Percentiles rank a stretch among this genome's conserved stretches.
phyloP scores from a whole-genome alignment of 2,329 filamentous ascomycete genomes.

The Arthroderma uncinatum region DNA sequence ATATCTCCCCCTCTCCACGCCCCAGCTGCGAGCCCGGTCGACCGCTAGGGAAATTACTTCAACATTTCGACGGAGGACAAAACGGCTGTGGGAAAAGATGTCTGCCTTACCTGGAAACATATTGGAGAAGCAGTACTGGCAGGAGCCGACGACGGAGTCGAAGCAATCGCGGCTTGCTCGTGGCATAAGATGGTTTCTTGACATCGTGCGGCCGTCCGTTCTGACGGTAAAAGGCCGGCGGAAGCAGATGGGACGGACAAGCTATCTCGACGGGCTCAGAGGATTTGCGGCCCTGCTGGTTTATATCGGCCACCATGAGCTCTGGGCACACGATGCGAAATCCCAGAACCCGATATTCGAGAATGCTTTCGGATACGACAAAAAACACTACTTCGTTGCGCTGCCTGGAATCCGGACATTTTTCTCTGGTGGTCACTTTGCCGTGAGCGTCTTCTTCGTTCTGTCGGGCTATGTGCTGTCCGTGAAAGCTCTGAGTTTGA shows the following conservation, averaged over 20 bases:
- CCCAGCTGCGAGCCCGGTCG: neutral
- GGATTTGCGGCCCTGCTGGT: slow-evolving; percentile 19
- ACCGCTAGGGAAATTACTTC: neutral
- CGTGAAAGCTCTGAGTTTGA: slow-evolving; percentile 28
- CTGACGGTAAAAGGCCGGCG: neutral
- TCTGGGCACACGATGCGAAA: slow-evolving; percentile 3
- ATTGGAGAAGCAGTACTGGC: slow-evolving; percentile 18
- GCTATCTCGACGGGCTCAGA: slow-evolving; percentile 21
- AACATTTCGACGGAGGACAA: neutral
- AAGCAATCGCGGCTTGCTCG: slow-evolving; percentile 3
- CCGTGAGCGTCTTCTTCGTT: slow-evolving; percentile 40
- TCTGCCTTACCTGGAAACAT: slow-evolving; percentile 11
- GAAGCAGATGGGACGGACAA: slow-evolving; percentile 11
- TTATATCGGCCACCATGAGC: slow-evolving; percentile 7
- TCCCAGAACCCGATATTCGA: slow-evolving; percentile 1
- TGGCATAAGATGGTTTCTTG: slow-evolving; percentile 13
- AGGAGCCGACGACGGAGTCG: slow-evolving; percentile 8
- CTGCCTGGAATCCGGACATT: slow-evolving; percentile 12
- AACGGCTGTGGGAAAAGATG: neutral
- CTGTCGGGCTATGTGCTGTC: slow-evolving; percentile 40
- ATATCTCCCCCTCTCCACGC: neutral
- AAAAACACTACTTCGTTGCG: slow-evolving; percentile 12
- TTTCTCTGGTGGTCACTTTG: slow-evolving; percentile 34
- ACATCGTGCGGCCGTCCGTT: slow-evolving; percentile 13
- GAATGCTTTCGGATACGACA: slow-evolving; percentile 11